Conservation (phyloP, 176 grass and related monocot species). For the Hsuehochloa calcarea region DNA sequence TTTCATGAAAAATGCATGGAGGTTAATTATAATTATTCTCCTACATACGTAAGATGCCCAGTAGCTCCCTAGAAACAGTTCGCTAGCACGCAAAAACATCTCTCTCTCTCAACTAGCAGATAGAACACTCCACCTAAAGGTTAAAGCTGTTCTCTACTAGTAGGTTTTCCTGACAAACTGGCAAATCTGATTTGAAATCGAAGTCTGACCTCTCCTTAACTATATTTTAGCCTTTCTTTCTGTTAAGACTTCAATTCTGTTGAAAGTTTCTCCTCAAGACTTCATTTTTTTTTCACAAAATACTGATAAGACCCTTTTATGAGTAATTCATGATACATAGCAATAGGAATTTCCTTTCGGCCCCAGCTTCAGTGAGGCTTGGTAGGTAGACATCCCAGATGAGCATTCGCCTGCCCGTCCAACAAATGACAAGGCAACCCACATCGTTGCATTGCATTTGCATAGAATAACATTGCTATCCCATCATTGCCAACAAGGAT, state of each 20-base stretch:
- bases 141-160: slow-evolving; percentile 8
- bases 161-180: slow-evolving; percentile 17
- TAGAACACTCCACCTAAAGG: slow-evolving; percentile 34
- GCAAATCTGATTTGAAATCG: slow-evolving; percentile 36
- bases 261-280: not conserved
- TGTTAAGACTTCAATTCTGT: slow-evolving; percentile 23
- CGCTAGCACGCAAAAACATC: not conserved
- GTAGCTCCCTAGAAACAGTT: slow-evolving; percentile 11
- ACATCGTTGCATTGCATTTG: slow-evolving; percentile 23
- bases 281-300: not conserved
- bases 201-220: slow-evolving; percentile 22
- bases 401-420: not conserved
- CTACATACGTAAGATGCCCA: not conserved
- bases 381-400: slow-evolving; percentile 11
- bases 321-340: not conserved
- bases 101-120: slow-evolving; percentile 3
- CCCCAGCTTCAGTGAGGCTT: not conserved
- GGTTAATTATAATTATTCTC: not conserved
- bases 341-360: not conserved
- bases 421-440: slow-evolving; percentile 28
- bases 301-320: not conserved
- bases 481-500: slow-evolving; percentile 35
- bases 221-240: slow-evolving; percentile 14
- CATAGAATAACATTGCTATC: slow-evolving; percentile 17
- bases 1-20: not conserved